These are phyloP conservation scores for Spathaspora arborariae DNA, from an alignment of 805 yeast species.

Conservation along the genomic window DNA sequence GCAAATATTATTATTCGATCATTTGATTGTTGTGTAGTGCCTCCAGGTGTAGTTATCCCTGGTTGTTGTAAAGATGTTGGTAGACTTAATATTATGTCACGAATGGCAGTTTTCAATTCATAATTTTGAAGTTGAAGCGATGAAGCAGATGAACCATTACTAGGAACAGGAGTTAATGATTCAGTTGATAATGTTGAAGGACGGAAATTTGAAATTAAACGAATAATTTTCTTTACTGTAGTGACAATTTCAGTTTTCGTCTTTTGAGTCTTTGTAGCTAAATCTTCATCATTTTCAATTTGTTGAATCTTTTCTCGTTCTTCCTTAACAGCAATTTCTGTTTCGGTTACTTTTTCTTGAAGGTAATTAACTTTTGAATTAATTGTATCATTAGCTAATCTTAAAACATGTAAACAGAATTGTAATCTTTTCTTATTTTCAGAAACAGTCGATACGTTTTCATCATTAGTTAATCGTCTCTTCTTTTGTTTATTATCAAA, in stretches of 20 bases:
- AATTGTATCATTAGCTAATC: slow-evolving; percentile 75
- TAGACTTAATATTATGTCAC: slow-evolving; percentile 70
- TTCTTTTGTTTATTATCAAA: slow-evolving; percentile 12
- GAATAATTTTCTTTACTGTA: slow-evolving; percentile 85
- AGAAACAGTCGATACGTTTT: slow-evolving; percentile 6
- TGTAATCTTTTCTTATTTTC: slow-evolving; percentile 75
- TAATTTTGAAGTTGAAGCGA: slow-evolving; percentile 9
- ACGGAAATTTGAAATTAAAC: slow-evolving; percentile 76
- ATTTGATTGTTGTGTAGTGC: slow-evolving; percentile 29
- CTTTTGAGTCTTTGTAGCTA: slow-evolving; percentile 23
- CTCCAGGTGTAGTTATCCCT: slow-evolving; percentile 12
- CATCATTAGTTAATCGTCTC: slow-evolving; percentile 19
- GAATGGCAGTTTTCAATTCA: slow-evolving; percentile 60
- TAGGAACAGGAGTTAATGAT: slow-evolving; percentile 9
- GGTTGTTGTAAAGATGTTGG: slow-evolving; percentile 55
- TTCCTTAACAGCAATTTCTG: slow-evolving; percentile 35
- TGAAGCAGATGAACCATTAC: slow-evolving; percentile 4
- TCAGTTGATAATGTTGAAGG: slow-evolving; percentile 30
- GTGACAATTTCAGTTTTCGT: slow-evolving; percentile 80
- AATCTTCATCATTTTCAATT: slow-evolving; percentile 15
- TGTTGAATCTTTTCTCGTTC: slow-evolving; percentile 16
- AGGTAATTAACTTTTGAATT: slow-evolving; percentile 62
- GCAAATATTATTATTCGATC: slow-evolving; percentile 79
- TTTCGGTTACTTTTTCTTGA: slow-evolving; percentile 47
- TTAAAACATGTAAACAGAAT: slow-evolving; percentile 74